phyloP scores from a whole-genome alignment of 2,329 filamentous ascomycete genomes.

The Coleophoma crateriformis region DNA sequence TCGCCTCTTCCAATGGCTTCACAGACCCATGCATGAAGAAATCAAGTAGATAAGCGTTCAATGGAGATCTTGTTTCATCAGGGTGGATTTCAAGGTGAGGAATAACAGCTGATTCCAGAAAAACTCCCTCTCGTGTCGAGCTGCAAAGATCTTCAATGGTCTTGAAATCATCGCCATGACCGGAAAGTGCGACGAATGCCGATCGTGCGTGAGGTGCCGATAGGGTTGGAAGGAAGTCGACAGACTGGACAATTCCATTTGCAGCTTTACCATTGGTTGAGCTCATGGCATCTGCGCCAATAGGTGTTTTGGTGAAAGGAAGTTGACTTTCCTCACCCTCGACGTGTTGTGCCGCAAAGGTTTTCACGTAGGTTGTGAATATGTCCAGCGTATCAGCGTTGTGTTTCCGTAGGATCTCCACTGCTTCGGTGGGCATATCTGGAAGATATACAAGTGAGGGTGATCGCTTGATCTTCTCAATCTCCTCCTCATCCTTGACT shows the following conservation, averaged over 20 bases:
- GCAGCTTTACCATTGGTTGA: constrained; percentile 5
- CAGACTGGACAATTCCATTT: constrained; percentile 6
- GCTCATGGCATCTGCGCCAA: constrained; percentile 8
- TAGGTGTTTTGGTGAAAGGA: constrained; percentile 21
- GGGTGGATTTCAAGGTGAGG: constrained; percentile 61
- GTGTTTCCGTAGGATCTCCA: constrained; percentile 50
- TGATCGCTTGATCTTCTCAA: constrained; percentile 46
- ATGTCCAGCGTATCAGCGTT: constrained; percentile 61
- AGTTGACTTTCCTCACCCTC: constrained; percentile 21
- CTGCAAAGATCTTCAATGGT: constrained; percentile 63
- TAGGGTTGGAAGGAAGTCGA: constrained; percentile 22
- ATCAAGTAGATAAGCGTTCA: constrained; percentile 68
- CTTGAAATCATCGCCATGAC: constrained; percentile 56
- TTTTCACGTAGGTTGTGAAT: constrained; percentile 64
- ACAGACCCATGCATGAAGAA: constrained; percentile 72
- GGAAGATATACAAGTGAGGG: constrained; percentile 63
- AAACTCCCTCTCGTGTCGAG: constrained; percentile 61
- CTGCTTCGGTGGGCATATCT: constrained; percentile 51
- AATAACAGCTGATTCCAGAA: constrained; percentile 69
- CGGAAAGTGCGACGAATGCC: constrained; percentile 67
- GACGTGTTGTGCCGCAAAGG: constrained; percentile 59
- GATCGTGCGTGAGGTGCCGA: constrained; percentile 50
- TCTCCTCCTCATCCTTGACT: constrained; percentile 42
- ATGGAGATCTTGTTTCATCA: constrained; percentile 41
- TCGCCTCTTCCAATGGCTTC: constrained; percentile 53